Percentiles rank a stretch among this genome's conserved stretches.
phyloP scores from a whole-genome alignment of 2,329 filamentous ascomycete species.

The Raffaelea arxii region DNA sequence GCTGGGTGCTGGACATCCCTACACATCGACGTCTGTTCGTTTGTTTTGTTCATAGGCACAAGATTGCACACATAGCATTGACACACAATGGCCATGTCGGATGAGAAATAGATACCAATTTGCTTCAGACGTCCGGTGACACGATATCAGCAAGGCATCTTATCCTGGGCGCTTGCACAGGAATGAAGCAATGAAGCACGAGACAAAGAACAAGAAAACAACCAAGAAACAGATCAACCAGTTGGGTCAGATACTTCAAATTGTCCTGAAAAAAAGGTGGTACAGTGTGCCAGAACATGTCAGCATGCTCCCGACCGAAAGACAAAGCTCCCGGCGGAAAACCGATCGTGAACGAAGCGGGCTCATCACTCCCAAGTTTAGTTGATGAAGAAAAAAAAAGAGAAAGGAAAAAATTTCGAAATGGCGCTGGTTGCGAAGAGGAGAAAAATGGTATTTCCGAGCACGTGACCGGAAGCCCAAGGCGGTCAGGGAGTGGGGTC shows the following conservation, averaged over 20 bases:
- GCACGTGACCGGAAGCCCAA: constrained; percentile 7
- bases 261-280: constrained; percentile 51
- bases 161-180: too few relatives aligned
- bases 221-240: constrained; percentile 22
- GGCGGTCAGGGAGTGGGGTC: too few relatives aligned
- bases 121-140: too few relatives aligned
- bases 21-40: too few relatives aligned
- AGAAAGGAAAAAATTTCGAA: constrained; percentile 15
- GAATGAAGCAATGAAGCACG: too few relatives aligned
- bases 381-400: constrained; percentile 52
- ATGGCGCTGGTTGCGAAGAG: constrained; percentile 5
- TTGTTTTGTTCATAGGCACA: too few relatives aligned
- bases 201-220: too few relatives aligned
- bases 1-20: too few relatives aligned
- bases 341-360: constrained; percentile 47
- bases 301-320: constrained; percentile 47
- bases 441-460: constrained; percentile 5
- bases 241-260: constrained; percentile 55
- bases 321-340: constrained; percentile 24
- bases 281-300: constrained; percentile 54
- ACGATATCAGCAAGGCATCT: too few relatives aligned
- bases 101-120: too few relatives aligned
- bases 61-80: too few relatives aligned
- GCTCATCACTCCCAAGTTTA: constrained; percentile 72
- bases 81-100: too few relatives aligned